Evolutionary conservation across 306 rosid species (phyloP).

Genomic region (Pterocarpus macrocarpus): DNA sequence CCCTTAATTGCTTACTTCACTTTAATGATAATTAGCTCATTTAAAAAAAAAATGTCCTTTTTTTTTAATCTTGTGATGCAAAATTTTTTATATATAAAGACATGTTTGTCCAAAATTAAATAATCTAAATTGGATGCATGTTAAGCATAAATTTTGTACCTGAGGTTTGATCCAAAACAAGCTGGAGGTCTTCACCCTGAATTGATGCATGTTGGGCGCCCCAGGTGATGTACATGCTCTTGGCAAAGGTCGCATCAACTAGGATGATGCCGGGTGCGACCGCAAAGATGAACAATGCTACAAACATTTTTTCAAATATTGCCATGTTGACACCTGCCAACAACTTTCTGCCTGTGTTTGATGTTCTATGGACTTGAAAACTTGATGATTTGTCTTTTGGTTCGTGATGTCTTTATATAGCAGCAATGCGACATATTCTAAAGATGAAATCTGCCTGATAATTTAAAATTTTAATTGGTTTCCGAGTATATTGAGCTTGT

Average conservation of each 20-base stretch:
- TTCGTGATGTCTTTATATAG: slow-evolving; percentile 47
- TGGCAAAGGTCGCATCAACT: slow-evolving; percentile 61
- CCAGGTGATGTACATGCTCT: slow-evolving; percentile 73
- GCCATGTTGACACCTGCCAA: slow-evolving; percentile 52
- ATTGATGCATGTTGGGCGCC: slow-evolving; percentile 65
- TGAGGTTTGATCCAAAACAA: slow-evolving; percentile 71
- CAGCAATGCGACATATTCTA: slow-evolving; percentile 21
- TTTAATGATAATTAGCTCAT: background rate
- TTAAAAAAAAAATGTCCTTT: too few relatives aligned
- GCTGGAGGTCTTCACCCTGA: slow-evolving; percentile 72
- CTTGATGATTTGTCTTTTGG: slow-evolving; percentile 40
- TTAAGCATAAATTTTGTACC: slow-evolving; percentile 50
- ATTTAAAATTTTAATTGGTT: slow-evolving; percentile 27
- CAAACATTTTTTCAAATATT: slow-evolving; percentile 45
- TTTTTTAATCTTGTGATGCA: background rate
- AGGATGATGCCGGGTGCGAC: slow-evolving; percentile 37
- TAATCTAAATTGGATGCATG: slow-evolving; percentile 11
- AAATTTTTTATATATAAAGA: background rate
- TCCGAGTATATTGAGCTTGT: slow-evolving; percentile 43
- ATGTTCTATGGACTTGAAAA: slow-evolving; percentile 36
- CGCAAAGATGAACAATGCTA: slow-evolving; percentile 50
- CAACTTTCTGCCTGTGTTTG: slow-evolving; percentile 18
- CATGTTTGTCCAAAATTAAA: background rate
- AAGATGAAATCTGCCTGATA: slow-evolving; percentile 18
- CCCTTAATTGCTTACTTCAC: background rate